Percentiles rank a stretch among this genome's conserved stretches.
Conservation (phyloP, 1,284 basidiomycete genomes). For the Coniophora puteana region DNA sequence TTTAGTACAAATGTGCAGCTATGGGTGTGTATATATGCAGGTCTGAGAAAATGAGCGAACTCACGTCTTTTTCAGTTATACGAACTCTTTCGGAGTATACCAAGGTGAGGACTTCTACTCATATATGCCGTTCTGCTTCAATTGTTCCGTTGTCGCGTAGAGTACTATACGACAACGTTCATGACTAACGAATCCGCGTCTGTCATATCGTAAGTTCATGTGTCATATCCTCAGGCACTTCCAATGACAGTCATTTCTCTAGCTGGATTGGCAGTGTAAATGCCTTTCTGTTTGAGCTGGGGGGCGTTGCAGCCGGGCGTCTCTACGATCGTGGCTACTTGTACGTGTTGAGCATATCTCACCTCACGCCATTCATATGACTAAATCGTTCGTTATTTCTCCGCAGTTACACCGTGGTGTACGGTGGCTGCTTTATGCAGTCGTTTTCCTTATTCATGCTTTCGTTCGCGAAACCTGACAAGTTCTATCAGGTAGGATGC, state of each 20-base stretch:
- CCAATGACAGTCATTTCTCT: background rate
- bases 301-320: conserved; percentile 31
- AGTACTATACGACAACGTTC: conserved; percentile 32
- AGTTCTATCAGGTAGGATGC: conserved; percentile 30
- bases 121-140: background rate
- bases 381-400: background rate
- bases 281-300: conserved; percentile 34
- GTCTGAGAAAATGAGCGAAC: conserved; percentile 1
- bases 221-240: background rate
- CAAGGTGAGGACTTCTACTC: conserved; percentile 25
- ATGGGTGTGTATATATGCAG: conserved; percentile 24
- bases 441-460: conserved; percentile 31
- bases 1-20: conserved; percentile 30
- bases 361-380: background rate
- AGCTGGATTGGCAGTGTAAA: conserved; percentile 52
- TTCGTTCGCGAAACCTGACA: conserved; percentile 28
- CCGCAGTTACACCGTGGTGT: conserved; percentile 23
- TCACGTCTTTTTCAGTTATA: conserved; percentile 22
- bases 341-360: conserved; percentile 15
- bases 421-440: conserved; percentile 23
- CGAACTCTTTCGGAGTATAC: conserved; percentile 37
- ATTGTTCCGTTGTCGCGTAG: conserved; percentile 14
- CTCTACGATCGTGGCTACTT: conserved; percentile 33
- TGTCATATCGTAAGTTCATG: conserved; percentile 28
- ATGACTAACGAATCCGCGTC: conserved; percentile 31